These are phyloP conservation scores for Osmanthus fragrans DNA, from an alignment of 257 asterid species.

Conservation along the genomic window DNA sequence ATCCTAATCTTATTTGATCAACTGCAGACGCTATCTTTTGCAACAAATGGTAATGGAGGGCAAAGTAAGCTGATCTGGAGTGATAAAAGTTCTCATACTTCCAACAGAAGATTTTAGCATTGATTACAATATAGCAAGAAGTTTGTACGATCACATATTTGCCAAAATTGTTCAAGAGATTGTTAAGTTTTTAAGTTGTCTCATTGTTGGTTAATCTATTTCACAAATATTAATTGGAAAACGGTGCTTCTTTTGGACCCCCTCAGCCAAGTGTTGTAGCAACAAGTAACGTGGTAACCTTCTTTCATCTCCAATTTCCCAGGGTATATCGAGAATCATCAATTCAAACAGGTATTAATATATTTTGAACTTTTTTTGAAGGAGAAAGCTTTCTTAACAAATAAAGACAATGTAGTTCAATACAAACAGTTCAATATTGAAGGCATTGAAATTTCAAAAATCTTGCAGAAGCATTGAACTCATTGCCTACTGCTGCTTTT, in stretches of 20 bases:
- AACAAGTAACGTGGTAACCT: conserved; percentile 22
- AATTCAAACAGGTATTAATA: not conserved
- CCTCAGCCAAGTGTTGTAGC: conserved; percentile 23
- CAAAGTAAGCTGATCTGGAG: conserved; percentile 89
- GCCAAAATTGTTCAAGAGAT: conserved; percentile 7
- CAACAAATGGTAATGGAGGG: conserved; percentile 76
- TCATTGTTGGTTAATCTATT: conserved; percentile 10
- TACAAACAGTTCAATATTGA: not conserved
- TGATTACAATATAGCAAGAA: conserved; percentile 22
- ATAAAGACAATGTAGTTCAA: not conserved
- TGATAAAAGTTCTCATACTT: conserved; percentile 43
- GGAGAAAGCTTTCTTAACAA: not conserved
- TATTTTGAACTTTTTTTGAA: not conserved
- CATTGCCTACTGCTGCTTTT: not conserved
- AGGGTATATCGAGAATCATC: not conserved
- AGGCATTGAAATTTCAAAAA: not conserved
- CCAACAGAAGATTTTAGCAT: conserved; percentile 46
- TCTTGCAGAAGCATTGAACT: not conserved
- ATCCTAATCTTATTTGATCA: conserved; percentile 26
- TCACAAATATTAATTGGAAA: conserved; percentile 19
- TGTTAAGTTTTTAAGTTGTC: conserved; percentile 23
- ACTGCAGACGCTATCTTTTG: conserved; percentile 79
- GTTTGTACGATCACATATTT: not conserved
- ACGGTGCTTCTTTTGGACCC: conserved; percentile 29
- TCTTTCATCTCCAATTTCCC: conserved; percentile 2